A percentile compares a stretch with the other conserved stretches of the same genome.
These are phyloP conservation scores for Kodamaea leandrae DNA, from an alignment of 805 yeast genomes.

Conservation along the genomic window DNA sequence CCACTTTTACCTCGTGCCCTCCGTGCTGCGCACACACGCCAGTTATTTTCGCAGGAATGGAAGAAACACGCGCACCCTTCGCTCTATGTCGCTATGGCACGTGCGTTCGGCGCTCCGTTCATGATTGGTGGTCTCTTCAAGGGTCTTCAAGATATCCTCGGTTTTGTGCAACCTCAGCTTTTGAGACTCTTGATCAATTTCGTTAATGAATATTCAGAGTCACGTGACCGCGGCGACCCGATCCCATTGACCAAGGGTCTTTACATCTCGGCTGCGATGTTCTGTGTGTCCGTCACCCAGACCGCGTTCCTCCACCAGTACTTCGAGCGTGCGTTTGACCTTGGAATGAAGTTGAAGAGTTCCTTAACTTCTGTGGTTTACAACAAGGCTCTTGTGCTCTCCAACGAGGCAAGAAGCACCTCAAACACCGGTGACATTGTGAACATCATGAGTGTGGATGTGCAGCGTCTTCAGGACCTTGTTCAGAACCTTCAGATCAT, in stretches of 20 bases:
- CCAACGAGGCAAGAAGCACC: slow-evolving; percentile 67
- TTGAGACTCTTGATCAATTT: slow-evolving; percentile 63
- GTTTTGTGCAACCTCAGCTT: slow-evolving; percentile 83
- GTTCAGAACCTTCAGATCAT: slow-evolving; percentile 73
- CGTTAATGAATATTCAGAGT: slow-evolving; percentile 35
- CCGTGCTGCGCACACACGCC: slow-evolving; percentile 51
- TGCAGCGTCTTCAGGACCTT: slow-evolving; percentile 82
- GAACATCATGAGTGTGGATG: slow-evolving; percentile 91
- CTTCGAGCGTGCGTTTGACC: slow-evolving; percentile 68
- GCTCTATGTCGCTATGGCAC: slow-evolving; percentile 56
- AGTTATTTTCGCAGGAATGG: slow-evolving; percentile 61
- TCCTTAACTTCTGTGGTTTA: slow-evolving; percentile 66
- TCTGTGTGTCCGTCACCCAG: slow-evolving; percentile 70
- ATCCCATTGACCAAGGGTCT: slow-evolving; percentile 71
- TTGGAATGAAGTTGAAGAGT: slow-evolving; percentile 74
- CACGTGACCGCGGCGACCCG: slow-evolving; percentile 22
- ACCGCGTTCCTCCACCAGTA: slow-evolving; percentile 77
- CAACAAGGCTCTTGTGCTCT: slow-evolving; percentile 62
- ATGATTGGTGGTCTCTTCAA: slow-evolving; percentile 71
- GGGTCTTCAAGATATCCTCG: slow-evolving; percentile 69
- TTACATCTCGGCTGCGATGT: slow-evolving; percentile 74
- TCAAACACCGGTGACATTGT: slow-evolving; percentile 91
- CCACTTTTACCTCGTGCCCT: slow-evolving; percentile 74
- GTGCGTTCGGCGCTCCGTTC: slow-evolving; percentile 74
- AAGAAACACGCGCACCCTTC: slow-evolving; percentile 52